Evolutionary conservation across 2,329 filamentous ascomycete genomes (phyloP).

Genomic region (Hymenoscyphus fructigenus): DNA sequence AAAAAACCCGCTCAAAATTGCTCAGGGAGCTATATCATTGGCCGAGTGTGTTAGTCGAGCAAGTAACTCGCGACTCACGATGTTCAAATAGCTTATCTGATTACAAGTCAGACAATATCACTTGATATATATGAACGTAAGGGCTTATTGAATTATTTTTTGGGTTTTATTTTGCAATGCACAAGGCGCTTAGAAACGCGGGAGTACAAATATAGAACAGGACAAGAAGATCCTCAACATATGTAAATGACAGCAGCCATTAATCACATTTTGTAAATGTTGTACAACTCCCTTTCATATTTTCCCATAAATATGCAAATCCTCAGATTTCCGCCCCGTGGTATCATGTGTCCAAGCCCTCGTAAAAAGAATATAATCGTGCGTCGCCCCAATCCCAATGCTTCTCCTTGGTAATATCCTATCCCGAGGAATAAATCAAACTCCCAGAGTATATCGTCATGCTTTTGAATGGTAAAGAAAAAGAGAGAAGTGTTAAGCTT

Average conservation of each 20-base stretch:
- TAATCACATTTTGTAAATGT: slow-evolving; percentile 1
- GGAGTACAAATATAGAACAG: background rate
- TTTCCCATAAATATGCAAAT: background rate
- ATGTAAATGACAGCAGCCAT: slow-evolving; percentile 4
- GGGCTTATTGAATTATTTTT: too few species aligned
- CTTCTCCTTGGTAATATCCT: background rate
- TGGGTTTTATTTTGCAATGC: too few species aligned
- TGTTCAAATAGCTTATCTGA: too few species aligned
- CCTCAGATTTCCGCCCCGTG: background rate
- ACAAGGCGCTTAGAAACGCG: too few species aligned
- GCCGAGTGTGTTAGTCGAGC: too few species aligned
- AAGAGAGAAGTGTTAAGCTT: background rate
- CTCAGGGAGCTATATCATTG: background rate
- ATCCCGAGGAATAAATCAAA: background rate
- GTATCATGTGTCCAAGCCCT: slow-evolving; percentile 3
- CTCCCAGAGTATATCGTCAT: background rate
- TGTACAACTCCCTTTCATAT: background rate
- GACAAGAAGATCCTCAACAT: background rate
- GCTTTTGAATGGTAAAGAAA: background rate
- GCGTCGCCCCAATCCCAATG: background rate
- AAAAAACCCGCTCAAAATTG: slow-evolving; percentile 1
- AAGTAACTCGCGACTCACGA: too few species aligned
- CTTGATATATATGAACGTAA: too few species aligned
- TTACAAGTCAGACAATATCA: too few species aligned
- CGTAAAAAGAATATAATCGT: slow-evolving; percentile 4